Evolutionary conservation across 176 grass and related monocot species (phyloP), one percentile per base, ranked within the genome.

Genomic region (Zea luxurians): DNA sequence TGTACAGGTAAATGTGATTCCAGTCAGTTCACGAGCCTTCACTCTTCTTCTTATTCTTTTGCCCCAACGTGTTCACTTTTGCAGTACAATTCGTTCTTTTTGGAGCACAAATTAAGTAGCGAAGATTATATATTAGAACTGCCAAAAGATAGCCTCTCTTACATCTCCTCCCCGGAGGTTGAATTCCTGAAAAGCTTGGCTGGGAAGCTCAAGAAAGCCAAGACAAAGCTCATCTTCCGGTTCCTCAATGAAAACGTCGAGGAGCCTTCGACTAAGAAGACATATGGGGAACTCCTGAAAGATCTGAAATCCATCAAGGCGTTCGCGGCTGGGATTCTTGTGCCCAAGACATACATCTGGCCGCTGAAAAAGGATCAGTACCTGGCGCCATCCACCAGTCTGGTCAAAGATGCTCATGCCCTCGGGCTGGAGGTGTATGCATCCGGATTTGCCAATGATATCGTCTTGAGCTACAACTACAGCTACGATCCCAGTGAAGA

Each of bases 341-440:
- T 99, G 37, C 90, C 92, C n/a, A 99, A 92, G 64, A 80, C 76
- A 37, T 95, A 87, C 68, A 90, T 99, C 69, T 99, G 96, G 88
- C 90, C 96, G n/a, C 50, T 87, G 71, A 84, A 83, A 59, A 91
- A 89, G 64, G 90, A 92, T 45, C 69, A 62, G 6, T 95, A 95
- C 66, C 47, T 92, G 47, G 71, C 87, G 74, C 74, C 80, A 48
- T 27, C 83, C 64, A 95, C 92, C 55, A 90, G 46, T 73, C 71
- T 98, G 77, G 96, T 98, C 44, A 87, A 78, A 77, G 89, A 95
- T 42, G 90, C 92, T 13, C 92, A 92, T 62, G 78, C 58, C 45
- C 50, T 95, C 21, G 92, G 81, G 7, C 72, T 95, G 10, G 92
- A 92, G 80, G 92, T 98, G 41, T 84, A 82, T 83, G 85, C 83